Percentiles rank a stretch among this genome's conserved stretches.
phyloP scores from a whole-genome alignment of 768 basidiomycete species.

The Hemileccinum rubropunctum region DNA sequence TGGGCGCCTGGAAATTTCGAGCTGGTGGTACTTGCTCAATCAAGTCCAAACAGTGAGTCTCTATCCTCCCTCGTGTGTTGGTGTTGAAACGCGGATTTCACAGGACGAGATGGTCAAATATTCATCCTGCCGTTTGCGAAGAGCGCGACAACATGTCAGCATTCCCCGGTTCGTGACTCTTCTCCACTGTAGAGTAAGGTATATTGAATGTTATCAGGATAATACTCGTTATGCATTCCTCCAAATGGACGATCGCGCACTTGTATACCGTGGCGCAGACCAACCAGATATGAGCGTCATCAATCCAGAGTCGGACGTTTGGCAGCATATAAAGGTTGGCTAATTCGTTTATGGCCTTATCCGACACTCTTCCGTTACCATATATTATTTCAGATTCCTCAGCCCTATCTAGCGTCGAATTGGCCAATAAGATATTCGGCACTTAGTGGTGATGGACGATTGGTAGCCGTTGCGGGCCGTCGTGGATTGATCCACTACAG shows the following conservation, averaged over 20 bases:
- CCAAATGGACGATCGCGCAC: constrained; percentile 90
- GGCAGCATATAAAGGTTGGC: constrained; percentile 90
- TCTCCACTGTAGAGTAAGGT: neutral
- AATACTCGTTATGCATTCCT: constrained; percentile 95
- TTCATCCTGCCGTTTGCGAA: constrained; percentile 92
- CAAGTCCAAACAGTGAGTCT: constrained; percentile 48
- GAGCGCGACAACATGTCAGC: constrained; percentile 88
- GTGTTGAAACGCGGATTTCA: constrained; percentile 2
- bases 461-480: constrained; percentile 91
- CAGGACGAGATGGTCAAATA: constrained; percentile 66
- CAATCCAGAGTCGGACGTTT: constrained; percentile 96
- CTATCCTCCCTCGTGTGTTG: neutral
- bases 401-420: constrained; percentile 82
- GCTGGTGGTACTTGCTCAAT: constrained; percentile 67
- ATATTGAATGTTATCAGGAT: constrained; percentile 52
- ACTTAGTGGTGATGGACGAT: constrained; percentile 83
- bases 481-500: constrained; percentile 93
- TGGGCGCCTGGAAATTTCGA: constrained; percentile 95
- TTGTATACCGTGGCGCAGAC: constrained; percentile 94
- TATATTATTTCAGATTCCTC: constrained; percentile 65
- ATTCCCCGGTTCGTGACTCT: constrained; percentile 68
- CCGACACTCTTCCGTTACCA: neutral
- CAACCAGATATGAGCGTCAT: constrained; percentile 98
- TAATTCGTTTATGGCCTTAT: constrained; percentile 1
- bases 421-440: constrained; percentile 95